Evolutionary conservation across 1,284 basidiomycete genomes (phyloP).

Genomic region (Gymnopus androsaceus): DNA sequence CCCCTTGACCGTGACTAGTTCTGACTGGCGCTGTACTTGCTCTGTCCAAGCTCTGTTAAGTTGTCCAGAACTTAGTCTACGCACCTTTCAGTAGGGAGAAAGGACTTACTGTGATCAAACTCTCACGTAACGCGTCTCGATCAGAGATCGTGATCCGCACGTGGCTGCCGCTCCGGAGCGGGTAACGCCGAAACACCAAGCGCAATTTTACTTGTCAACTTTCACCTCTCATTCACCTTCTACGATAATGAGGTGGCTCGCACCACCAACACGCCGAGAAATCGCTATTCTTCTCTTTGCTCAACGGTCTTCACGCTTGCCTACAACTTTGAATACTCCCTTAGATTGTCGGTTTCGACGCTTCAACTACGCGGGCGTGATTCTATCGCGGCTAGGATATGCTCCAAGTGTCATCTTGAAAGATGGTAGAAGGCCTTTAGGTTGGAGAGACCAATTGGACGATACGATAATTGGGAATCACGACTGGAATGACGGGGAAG

Average conservation of each 20-base stretch:
- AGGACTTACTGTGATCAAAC: too few species aligned
- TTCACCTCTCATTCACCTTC: too few species aligned
- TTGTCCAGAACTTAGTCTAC: too few species aligned
- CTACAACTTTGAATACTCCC: constrained; percentile 64
- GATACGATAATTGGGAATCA: constrained; percentile 64
- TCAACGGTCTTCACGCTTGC: constrained; percentile 62
- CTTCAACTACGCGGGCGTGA: constrained; percentile 36
- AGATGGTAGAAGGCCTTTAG: constrained; percentile 51
- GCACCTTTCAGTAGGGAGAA: too few species aligned
- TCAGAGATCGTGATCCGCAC: too few species aligned
- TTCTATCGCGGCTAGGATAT: constrained; percentile 41
- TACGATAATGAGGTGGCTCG: constrained; percentile 52
- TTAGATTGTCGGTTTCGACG: constrained; percentile 48
- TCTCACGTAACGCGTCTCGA: too few species aligned
- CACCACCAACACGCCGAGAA: constrained; percentile 66
- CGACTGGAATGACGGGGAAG: constrained; percentile 60
- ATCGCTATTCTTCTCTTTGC: constrained; percentile 60
- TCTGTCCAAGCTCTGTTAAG: too few species aligned
- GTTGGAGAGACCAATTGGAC: constrained; percentile 58
- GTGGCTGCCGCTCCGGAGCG: too few species aligned
- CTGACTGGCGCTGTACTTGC: too few species aligned
- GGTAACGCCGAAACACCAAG: too few species aligned
- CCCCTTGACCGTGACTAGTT: too few species aligned
- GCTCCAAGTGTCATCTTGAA: constrained; percentile 36
- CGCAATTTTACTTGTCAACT: too few species aligned